Conservation (phyloP, 2,329 filamentous ascomycete species). For the Phyllachora maydis region DNA sequence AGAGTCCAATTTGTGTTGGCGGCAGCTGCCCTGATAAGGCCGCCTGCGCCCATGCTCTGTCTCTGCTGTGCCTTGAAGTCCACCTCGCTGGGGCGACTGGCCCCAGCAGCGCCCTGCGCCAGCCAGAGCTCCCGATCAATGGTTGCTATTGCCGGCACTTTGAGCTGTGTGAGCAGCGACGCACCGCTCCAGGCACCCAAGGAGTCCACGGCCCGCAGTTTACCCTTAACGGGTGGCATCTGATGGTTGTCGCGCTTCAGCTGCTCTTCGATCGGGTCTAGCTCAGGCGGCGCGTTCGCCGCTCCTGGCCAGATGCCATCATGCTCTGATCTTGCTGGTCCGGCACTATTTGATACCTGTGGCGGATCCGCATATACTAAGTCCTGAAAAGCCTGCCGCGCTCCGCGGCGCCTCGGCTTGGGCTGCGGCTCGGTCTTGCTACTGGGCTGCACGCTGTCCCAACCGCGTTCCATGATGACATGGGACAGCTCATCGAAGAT, state of each 20-base stretch:
- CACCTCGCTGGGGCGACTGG: slow-evolving; percentile 36
- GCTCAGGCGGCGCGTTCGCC: slow-evolving; percentile 22
- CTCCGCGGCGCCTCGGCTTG: slow-evolving; percentile 15
- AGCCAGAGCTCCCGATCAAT: slow-evolving; percentile 54
- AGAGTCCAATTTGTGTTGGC: slow-evolving; percentile 35
- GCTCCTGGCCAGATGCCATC: slow-evolving; percentile 17
- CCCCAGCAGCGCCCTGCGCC: slow-evolving; percentile 42
- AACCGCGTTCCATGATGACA: slow-evolving; percentile 49
- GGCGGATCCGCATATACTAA: too few relatives aligned
- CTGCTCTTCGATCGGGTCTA: slow-evolving; percentile 36
- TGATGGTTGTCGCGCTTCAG: slow-evolving; percentile 23
- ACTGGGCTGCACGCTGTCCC: slow-evolving; percentile 55
- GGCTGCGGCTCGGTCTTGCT: slow-evolving; percentile 27
- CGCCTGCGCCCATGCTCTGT: slow-evolving; percentile 41
- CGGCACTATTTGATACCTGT: too few relatives aligned
- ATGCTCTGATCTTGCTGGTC: slow-evolving; percentile 10
- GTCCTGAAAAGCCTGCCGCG: slow-evolving; percentile 8
- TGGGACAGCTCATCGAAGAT: slow-evolving; percentile 54
- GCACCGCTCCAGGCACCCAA: slow-evolving; percentile 58
- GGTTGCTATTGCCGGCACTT: slow-evolving; percentile 45
- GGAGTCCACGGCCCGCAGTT: slow-evolving; percentile 44
- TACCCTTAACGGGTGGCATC: slow-evolving; percentile 26
- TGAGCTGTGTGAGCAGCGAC: slow-evolving; percentile 47
- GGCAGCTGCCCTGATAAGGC: slow-evolving; percentile 18
- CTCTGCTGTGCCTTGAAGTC: slow-evolving; percentile 35